Evolutionary conservation across 257 asterid species (phyloP), one percentile per base, ranked within the genome.

Genomic region (Capsicum chinense): DNA sequence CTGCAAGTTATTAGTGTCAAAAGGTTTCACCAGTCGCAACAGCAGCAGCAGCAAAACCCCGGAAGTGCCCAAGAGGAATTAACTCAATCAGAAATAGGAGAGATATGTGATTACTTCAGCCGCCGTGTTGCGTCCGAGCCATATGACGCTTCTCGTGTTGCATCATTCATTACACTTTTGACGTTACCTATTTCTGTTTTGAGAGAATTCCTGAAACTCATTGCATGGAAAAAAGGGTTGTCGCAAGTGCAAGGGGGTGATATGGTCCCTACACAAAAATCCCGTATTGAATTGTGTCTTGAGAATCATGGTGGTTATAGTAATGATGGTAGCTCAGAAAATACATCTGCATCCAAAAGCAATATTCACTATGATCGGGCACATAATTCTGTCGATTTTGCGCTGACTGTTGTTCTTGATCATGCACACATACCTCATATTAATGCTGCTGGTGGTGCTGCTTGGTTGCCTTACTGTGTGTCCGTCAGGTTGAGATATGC

Each of bases 91-190:
- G 99, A 97, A 89, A 97, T 97, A 39, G 93, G 95, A 81, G 99
- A 97, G 87, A 97, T 97, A 81, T 95, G 99, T 54, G 99, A 97
- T 88, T 97, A 97, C 91, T 97, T 97, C 70, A 95, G 98, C 74
- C 98, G 99, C 4, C 99, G 99, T 39, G 99, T 97, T 80, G 99
- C 99, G n/a, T 97, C 99, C 83, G 99, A 97, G 90, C 99, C 99
- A 16, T 97, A 97, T 6, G 99, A 97, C 84, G 97, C 99, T 74
- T 95, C 99, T 84, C 97, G 99, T 48, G 99, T 97, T 67, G 99
- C 98, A 83, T 97, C 99, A 13, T 97, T 97, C 89, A 95, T 97
- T 73, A 97, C 99, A 57, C 97, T 97, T 47, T 88, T 97, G 83
- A 97, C 99, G 59, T 84, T 97, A 79, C 99, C 99, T 54, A 95